These are phyloP conservation scores for Cystobasidiaceae sp. DNA, from an alignment of 1,284 basidiomycete species.

Conservation along the genomic window DNA sequence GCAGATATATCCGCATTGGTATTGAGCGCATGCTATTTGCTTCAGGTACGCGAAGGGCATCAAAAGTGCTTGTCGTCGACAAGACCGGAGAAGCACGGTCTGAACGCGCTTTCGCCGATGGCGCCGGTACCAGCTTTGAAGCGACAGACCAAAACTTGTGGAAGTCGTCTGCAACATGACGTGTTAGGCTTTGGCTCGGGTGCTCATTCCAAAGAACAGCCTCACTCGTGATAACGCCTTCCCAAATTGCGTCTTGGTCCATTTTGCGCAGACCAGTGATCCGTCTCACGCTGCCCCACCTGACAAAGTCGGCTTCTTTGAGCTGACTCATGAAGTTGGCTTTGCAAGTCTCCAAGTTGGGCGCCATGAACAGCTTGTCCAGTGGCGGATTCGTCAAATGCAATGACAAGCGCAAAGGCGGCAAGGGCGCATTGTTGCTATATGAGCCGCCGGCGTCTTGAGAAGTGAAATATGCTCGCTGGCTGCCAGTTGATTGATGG, in stretches of 20 bases:
- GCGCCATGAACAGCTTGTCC: conserved; percentile 73
- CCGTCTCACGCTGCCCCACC: conserved; percentile 88
- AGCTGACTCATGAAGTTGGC: conserved; percentile 86
- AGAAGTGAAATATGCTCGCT: too few relatives aligned
- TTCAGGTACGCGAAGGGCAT: conserved; percentile 58
- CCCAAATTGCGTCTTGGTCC: conserved; percentile 91
- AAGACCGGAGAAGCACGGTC: conserved; percentile 49
- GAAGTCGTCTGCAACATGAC: conserved; percentile 77
- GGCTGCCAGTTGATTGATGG: too few relatives aligned
- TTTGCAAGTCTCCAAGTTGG: conserved; percentile 74
- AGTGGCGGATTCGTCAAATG: conserved; percentile 78
- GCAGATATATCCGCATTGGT: conserved; percentile 82
- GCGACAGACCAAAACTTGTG: conserved; percentile 90
- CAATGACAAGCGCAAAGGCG: conserved; percentile 60
- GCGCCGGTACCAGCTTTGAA: conserved; percentile 62
- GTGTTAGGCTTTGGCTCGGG: neutral
- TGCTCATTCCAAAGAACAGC: neutral
- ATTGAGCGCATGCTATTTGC: conserved; percentile 79
- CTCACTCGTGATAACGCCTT: conserved; percentile 60
- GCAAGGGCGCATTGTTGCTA: conserved; percentile 41
- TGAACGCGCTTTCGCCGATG: conserved; percentile 51
- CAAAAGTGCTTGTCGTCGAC: conserved; percentile 54
- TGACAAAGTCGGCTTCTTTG: conserved; percentile 89
- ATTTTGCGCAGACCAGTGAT: conserved; percentile 80
- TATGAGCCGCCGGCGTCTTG: too few relatives aligned